phyloP scores from a whole-genome alignment of 2,329 filamentous ascomycete genomes.

The Colletotrichum sp. region DNA sequence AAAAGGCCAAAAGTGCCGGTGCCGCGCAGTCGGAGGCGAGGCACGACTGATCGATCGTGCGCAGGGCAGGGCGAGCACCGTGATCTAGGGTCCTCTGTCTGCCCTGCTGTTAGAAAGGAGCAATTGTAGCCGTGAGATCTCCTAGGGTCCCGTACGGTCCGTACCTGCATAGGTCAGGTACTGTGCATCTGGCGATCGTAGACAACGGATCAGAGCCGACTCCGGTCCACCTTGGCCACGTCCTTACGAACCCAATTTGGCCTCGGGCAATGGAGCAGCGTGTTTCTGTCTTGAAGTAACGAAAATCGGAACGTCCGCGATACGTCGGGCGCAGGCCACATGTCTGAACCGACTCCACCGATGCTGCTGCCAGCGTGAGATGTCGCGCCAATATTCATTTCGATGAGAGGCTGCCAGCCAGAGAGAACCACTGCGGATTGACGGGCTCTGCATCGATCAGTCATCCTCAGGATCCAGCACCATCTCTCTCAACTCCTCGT shows the following conservation, averaged over 20 bases:
- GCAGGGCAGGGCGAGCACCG: constrained; percentile 1
- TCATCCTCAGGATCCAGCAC: constrained; percentile 70
- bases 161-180: neutral
- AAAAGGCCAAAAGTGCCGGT: constrained; percentile 7
- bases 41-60: neutral
- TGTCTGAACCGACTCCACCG: neutral
- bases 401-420: neutral
- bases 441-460: neutral
- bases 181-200: neutral
- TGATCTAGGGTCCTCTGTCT: neutral
- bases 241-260: neutral
- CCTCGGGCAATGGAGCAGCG: too few relatives aligned
- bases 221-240: neutral
- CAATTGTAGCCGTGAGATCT: neutral
- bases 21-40: neutral
- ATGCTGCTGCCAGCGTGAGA: neutral
- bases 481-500: constrained; percentile 70
- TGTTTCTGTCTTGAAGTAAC: neutral
- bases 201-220: neutral
- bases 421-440: neutral
- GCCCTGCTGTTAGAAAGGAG: neutral
- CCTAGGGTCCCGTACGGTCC: neutral
- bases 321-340: neutral
- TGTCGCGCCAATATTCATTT: neutral
- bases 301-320: neutral